Base-by-base conservation (phyloP, 441 rosid genomes). In the Bocquillonia castaneifolia region DNA sequence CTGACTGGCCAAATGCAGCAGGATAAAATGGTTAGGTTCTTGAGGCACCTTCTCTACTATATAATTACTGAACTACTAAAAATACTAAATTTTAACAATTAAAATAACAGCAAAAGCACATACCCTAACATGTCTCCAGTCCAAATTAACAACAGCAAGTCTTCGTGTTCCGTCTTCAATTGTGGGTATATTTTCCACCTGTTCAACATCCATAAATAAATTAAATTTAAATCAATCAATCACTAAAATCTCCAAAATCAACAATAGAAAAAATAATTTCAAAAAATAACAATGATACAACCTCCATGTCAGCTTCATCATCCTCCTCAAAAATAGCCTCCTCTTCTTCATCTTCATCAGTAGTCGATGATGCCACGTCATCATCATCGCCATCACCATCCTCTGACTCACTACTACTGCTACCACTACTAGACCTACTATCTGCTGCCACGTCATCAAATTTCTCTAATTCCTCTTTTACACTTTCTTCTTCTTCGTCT, bases 61-160 rank as follows among this genome's bases (percentile, higher is more conserved):
- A n/a, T n/a, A n/a, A n/a, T n/a, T 8, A 4, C 40, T 52, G 32
- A 3, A 10, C 15, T 51, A 20, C 58, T 18, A 13, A 17, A 8
- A 53, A 52, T 23, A 52, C 18, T 17, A 63, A 28, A 50, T 51
- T 37, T 23, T 15, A 40, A 40, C 2, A 10, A 10, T 9, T 32
- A 28, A 63, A 70, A 9, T 31, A 59, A 28, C 60, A 64, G 15
- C 59, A 64, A 36, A 36, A 3, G 40, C 15, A 42, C 77, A 50
- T 81, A 91, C 97, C 85, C 89, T 83, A 73, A 94, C 96, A 78
- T 90, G 83, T 77, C 83, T 87, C 99, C 96, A 94, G 55, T 94
- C 99, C 96, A 94, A 83, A 79, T 84, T 80, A 75, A 91, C 91
- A 74, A 80, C 77, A 29, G 97, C 96, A 14, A 94, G 81, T 76